Evolutionary conservation across 192 early-diverging fungal species (phyloP).

Genomic region (Coemansia sp.): DNA sequence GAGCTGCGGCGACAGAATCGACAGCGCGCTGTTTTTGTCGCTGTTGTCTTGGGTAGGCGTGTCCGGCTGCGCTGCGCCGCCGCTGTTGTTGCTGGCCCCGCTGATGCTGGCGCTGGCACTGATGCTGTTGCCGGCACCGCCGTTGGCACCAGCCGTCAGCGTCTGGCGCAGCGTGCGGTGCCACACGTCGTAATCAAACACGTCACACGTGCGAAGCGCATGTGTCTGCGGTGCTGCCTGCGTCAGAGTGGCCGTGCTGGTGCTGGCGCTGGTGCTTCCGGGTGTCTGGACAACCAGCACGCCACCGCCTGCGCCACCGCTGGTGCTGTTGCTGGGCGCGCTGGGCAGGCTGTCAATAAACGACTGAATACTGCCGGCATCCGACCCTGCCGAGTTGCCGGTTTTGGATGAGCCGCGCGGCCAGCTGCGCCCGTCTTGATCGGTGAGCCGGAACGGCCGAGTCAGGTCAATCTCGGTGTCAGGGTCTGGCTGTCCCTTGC

Average conservation of each 20-base stretch:
- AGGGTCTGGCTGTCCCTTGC: conserved; percentile 26
- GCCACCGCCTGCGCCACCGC: conserved; percentile 17
- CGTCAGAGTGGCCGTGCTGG: conserved; percentile 9
- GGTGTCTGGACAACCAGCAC: conserved; percentile 42
- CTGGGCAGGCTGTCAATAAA: conserved; percentile 14
- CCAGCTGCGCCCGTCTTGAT: conserved; percentile 42
- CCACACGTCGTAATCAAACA: conserved; percentile 43
- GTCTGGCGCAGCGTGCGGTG: conserved; percentile 35
- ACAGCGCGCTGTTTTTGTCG: conserved; percentile 3
- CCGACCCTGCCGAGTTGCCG: not conserved
- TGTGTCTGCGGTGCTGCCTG: conserved; percentile 9
- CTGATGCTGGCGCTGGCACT: conserved; percentile 39
- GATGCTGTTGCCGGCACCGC: conserved; percentile 19
- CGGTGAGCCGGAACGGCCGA: conserved; percentile 32
- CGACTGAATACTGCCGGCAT: conserved; percentile 15
- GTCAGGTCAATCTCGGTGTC: conserved; percentile 39
- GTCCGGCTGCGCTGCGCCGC: conserved; percentile 10
- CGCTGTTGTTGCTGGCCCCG: conserved; percentile 30
- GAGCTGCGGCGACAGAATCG: conserved; percentile 26
- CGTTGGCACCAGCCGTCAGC: conserved; percentile 14
- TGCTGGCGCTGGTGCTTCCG: not conserved
- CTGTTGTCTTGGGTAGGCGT: not conserved
- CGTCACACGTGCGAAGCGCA: conserved; percentile 21
- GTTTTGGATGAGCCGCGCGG: conserved; percentile 24
- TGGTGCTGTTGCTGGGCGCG: not conserved